Evolutionary conservation across 73 alveolate species (phyloP).

Genomic region (Paramecium biaurelia): DNA sequence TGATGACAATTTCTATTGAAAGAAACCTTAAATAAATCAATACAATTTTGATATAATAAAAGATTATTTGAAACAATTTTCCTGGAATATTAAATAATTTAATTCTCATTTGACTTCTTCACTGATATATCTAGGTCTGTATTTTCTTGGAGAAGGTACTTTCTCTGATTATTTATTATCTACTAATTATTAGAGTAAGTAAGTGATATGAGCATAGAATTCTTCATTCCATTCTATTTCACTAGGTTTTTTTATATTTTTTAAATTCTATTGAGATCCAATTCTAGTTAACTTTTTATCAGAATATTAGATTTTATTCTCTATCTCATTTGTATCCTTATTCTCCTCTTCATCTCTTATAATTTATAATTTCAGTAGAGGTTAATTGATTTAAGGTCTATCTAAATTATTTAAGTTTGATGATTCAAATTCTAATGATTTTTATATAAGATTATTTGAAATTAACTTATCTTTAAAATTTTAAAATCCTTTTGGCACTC

Average conservation of each 20-base stretch:
- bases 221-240: constrained; percentile 37
- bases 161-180: neutral
- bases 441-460: neutral
- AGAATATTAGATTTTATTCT: neutral
- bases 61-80: neutral
- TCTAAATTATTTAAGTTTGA: neutral
- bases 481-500: neutral
- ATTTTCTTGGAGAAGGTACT: neutral
- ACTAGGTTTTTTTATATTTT: neutral
- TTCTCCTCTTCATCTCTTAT: neutral
- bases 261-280: neutral
- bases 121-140: constrained; percentile 40
- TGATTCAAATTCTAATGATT: constrained; percentile 4
- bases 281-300: neutral
- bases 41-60: neutral
- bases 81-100: neutral
- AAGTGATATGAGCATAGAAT: constrained; percentile 14
- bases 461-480: neutral
- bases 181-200: neutral
- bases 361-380: neutral
- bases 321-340: neutral
- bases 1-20: neutral
- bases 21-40: neutral
- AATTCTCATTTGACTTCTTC: constrained; percentile 12
- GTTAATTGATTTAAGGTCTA: neutral